These are phyloP conservation scores for Fusarium sp. DNA, from an alignment of 2,329 filamentous ascomycete genomes.

Conservation along the genomic window DNA sequence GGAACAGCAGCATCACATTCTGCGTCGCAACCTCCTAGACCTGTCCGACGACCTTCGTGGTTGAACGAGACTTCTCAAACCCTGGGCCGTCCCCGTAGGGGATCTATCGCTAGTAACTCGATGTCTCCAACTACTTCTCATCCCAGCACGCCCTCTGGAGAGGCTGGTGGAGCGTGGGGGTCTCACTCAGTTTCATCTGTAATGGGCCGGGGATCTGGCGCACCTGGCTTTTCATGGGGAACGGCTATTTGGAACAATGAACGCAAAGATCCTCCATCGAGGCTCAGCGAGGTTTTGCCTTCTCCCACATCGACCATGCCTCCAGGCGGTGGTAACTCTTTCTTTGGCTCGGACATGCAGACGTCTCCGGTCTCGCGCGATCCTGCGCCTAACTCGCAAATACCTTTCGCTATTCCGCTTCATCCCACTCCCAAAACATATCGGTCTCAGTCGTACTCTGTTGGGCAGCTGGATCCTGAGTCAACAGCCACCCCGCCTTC, in stretches of 20 bases:
- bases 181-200: slow-evolving; percentile 58
- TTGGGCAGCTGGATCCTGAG: slow-evolving; percentile 85
- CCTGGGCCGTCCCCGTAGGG: slow-evolving; percentile 71
- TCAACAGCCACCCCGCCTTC: slow-evolving; percentile 48
- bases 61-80: slow-evolving; percentile 80
- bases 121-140: slow-evolving; percentile 84
- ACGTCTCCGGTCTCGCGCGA: slow-evolving; percentile 61
- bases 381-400: slow-evolving; percentile 66
- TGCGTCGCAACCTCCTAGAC: slow-evolving; percentile 61
- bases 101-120: slow-evolving; percentile 77
- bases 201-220: slow-evolving; percentile 58
- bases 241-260: slow-evolving; percentile 84
- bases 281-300: slow-evolving; percentile 76
- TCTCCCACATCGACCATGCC: slow-evolving; percentile 73
- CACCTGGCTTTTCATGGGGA: slow-evolving; percentile 73
- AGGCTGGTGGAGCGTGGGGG: slow-evolving; percentile 64
- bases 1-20: slow-evolving; percentile 51
- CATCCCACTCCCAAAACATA: slow-evolving; percentile 93
- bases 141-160: slow-evolving; percentile 78
- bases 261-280: slow-evolving; percentile 78
- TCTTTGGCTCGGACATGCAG: slow-evolving; percentile 61
- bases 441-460: slow-evolving; percentile 95
- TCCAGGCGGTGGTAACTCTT: slow-evolving; percentile 55
- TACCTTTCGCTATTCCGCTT: slow-evolving; percentile 86
- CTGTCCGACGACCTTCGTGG: slow-evolving; percentile 81